Conservation (phyloP, 495 filamentous ascomycete genomes). For the Penicillium silybi region DNA sequence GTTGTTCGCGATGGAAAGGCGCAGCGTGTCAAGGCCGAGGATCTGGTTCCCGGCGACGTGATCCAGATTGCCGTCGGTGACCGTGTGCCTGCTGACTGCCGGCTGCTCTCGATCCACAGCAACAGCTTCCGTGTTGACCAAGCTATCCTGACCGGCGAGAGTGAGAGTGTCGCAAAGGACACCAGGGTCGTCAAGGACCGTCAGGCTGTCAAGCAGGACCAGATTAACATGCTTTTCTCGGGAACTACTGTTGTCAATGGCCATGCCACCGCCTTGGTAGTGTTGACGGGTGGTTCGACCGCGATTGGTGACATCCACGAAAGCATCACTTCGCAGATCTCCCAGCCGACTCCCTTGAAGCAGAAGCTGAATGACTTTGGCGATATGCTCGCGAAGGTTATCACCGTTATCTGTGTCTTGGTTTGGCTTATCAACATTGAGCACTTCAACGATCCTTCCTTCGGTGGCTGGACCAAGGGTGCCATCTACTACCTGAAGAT, state of each 20-base stretch:
- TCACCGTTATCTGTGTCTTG: slow-evolving; percentile 90
- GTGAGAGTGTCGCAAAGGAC: slow-evolving; percentile 93
- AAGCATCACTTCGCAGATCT: slow-evolving; percentile 97
- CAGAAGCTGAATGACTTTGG: slow-evolving; percentile 99
- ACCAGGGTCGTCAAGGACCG: slow-evolving; percentile 62
- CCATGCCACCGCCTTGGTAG: slow-evolving; percentile 87
- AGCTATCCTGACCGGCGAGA: slow-evolving; percentile 96
- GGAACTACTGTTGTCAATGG: slow-evolving; percentile 96
- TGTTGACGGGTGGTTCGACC: slow-evolving; percentile 83
- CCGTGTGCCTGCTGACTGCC: slow-evolving; percentile 94
- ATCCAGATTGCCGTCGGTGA: slow-evolving; percentile 88
- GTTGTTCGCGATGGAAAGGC: slow-evolving; percentile 76
- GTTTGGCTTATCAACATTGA: slow-evolving; percentile 99
- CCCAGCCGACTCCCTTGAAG: slow-evolving; percentile 94
- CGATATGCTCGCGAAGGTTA: slow-evolving; percentile 94
- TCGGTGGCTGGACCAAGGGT: slow-evolving; percentile 94
- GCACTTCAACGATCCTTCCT: slow-evolving; percentile 91
- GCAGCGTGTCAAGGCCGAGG: slow-evolving; percentile 81
- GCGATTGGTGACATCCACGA: slow-evolving; percentile 99
- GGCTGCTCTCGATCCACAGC: slow-evolving; percentile 85
- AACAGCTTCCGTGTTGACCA: slow-evolving; percentile 97
- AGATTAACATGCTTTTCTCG: slow-evolving; percentile 96
- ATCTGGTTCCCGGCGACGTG: slow-evolving; percentile 93
- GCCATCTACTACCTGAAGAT: slow-evolving; percentile 99
- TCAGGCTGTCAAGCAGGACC: slow-evolving; percentile 94